phyloP scores from a whole-genome alignment of 1,139 yeast genomes.

The Wickerhamomyces sp. region DNA sequence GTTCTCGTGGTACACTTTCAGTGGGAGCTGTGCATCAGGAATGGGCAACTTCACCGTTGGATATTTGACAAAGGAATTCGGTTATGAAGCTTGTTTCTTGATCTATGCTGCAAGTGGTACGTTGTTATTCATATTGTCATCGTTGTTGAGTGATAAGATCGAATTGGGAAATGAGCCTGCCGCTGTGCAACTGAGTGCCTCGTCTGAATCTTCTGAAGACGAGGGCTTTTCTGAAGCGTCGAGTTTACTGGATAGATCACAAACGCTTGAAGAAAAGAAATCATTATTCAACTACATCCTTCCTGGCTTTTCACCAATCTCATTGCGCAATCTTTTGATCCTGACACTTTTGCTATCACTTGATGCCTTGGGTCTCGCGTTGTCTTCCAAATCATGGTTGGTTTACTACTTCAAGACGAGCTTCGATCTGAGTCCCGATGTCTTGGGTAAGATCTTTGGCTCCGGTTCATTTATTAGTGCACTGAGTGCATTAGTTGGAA shows the following conservation, averaged over 20 bases:
- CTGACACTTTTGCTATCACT: constrained; percentile 36
- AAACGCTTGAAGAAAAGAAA: not conserved
- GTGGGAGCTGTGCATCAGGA: constrained; percentile 73
- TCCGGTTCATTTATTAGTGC: constrained; percentile 37
- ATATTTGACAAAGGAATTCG: constrained; percentile 36
- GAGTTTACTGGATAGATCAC: too few relatives aligned
- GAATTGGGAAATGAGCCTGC: constrained; percentile 35
- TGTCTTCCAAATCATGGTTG: constrained; percentile 41
- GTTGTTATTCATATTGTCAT: constrained; percentile 47
- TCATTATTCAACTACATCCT: constrained; percentile 4
- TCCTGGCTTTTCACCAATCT: constrained; percentile 12
- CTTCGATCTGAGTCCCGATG: constrained; percentile 31
- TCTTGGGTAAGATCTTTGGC: constrained; percentile 37
- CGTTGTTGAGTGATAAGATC: constrained; percentile 47
- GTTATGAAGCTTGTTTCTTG: constrained; percentile 54
- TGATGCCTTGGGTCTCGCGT: constrained; percentile 41
- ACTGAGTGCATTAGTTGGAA: constrained; percentile 36
- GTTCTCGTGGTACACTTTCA: constrained; percentile 51
- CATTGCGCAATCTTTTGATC: constrained; percentile 27
- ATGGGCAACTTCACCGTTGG: constrained; percentile 70
- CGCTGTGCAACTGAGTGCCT: constrained; percentile 4
- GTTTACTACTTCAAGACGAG: constrained; percentile 36
- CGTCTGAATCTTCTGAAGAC: constrained; percentile 15
- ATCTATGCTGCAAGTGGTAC: constrained; percentile 53
- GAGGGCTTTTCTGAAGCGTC: constrained; percentile 1